phyloP scores from a whole-genome alignment of 345 rosid genomes.

The Rhodamnia rubescens region DNA sequence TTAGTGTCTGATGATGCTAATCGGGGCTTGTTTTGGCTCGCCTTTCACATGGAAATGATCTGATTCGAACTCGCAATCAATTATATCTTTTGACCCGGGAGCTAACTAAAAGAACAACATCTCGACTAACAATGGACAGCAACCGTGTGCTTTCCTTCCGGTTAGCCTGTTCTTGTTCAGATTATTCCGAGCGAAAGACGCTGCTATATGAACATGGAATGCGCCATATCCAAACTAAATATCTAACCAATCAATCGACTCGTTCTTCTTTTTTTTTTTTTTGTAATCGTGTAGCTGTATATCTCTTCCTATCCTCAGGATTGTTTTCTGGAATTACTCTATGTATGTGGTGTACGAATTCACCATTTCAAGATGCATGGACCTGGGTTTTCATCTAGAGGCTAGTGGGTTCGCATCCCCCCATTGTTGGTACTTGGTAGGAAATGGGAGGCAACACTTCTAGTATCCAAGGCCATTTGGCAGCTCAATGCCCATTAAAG shows the following conservation, averaged over 20 bases:
- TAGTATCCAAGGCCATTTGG: not conserved
- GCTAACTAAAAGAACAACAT: not conserved
- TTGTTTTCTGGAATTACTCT: not conserved
- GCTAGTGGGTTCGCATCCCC: not conserved
- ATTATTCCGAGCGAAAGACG: too few species aligned
- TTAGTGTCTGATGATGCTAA: slow-evolving; percentile 42
- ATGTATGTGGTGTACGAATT: not conserved
- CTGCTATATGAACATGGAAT: too few species aligned
- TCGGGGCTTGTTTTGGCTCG: not conserved
- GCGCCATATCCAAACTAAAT: too few species aligned
- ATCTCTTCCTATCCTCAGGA: too few species aligned
- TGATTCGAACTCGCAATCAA: too few species aligned
- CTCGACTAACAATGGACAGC: not conserved
- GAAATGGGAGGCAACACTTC: too few species aligned
- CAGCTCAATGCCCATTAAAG: not conserved
- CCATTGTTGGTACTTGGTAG: not conserved
- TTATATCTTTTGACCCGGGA: not conserved
- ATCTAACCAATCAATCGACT: too few species aligned
- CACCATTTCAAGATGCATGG: not conserved
- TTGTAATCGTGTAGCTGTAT: too few species aligned
- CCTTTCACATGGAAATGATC: not conserved
- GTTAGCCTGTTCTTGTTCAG: not conserved
- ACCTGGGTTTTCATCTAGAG: not conserved
- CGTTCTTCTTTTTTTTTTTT: too few species aligned
- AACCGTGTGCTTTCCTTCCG: too few species aligned